Conservation (phyloP, 1,284 basidiomycete species). For the Microbotryum intermedium region DNA sequence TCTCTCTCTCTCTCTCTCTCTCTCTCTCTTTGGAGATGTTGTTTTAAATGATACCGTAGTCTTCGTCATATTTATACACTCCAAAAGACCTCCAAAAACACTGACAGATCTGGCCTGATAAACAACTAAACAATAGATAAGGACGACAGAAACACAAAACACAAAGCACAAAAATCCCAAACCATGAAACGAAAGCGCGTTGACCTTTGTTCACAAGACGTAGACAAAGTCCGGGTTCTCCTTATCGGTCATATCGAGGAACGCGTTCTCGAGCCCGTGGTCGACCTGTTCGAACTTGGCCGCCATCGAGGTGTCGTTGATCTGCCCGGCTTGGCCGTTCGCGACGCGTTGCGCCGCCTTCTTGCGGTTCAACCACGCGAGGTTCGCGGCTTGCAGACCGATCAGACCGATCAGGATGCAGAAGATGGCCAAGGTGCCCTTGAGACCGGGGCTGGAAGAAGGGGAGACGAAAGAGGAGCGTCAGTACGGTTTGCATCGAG, state of each 20-base stretch:
- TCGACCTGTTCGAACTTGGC: slow-evolving; percentile 16
- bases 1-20: too few species aligned
- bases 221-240: slow-evolving; percentile 36
- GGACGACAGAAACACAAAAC: too few species aligned
- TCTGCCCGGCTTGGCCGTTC: slow-evolving; percentile 35
- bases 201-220: slow-evolving; percentile 5
- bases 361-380: slow-evolving; percentile 34
- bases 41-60: too few species aligned
- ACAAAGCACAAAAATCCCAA: too few species aligned
- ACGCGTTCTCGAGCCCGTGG: slow-evolving; percentile 25
- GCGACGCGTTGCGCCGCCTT: slow-evolving; percentile 36
- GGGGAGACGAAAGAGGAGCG: not conserved
- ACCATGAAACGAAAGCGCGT: too few species aligned
- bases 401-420: slow-evolving; percentile 29
- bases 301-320: slow-evolving; percentile 34
- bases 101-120: too few species aligned
- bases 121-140: too few species aligned
- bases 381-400: slow-evolving; percentile 28
- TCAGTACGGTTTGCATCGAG: not conserved
- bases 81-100: too few species aligned
- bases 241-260: slow-evolving; percentile 36
- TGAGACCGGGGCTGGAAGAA: slow-evolving; percentile 5
- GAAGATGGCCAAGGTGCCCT: slow-evolving; percentile 25
- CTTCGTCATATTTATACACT: too few species aligned
- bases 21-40: too few species aligned